Base-by-base conservation (phyloP, 2,329 filamentous ascomycete genomes). In the Alternaria gansuensis region DNA sequence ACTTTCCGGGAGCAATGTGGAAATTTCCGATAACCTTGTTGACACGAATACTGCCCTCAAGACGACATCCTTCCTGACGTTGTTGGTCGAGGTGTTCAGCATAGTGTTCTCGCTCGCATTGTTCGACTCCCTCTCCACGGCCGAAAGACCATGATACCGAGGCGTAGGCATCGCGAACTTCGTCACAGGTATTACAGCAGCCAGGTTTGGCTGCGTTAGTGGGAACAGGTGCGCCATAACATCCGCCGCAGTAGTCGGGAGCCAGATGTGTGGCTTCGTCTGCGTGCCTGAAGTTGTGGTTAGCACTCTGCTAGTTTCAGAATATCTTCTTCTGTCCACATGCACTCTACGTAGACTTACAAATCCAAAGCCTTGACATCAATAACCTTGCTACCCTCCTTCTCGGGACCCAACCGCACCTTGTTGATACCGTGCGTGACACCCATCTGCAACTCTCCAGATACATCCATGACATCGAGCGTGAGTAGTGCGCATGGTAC, bases 21-120 rank as follows among this genome's bases (percentile, higher is more conserved):
- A 99, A 99, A 82, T 99, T 99, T 56, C 95, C 95, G 54, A 99
- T 86, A 26, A 99, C 95, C 82, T 99, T 99, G 85, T 99, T 99
- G 67, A 99, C 96, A 46, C 92, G 91, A 69, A 99, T 86, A 37
- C 88, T 87, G 59, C 95, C 95, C 78, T 97, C 93, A 65, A 99
- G 90, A 50, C 95, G 91, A 80, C 95, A 99, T 59, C 95, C 95
- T 81, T 99, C 96, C 51, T 88, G 86, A 56, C 93, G 87, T 81
- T 98, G 94, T 63, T 87, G 88, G 74, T 96, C 92, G 59, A 99
- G 84, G 70, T 89, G 90, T 79, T 97, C 91, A 61, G 87, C 87
- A 78, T 98, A 99, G 77, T 97, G 93, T 80, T 99, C 95, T 61
- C 93, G 89, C 78, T 91, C 87, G 81, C 95, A 99, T 81, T 99